Evolutionary conservation across 2,329 filamentous ascomycete species (phyloP).

Genomic region (Ophiostoma ulmi): DNA sequence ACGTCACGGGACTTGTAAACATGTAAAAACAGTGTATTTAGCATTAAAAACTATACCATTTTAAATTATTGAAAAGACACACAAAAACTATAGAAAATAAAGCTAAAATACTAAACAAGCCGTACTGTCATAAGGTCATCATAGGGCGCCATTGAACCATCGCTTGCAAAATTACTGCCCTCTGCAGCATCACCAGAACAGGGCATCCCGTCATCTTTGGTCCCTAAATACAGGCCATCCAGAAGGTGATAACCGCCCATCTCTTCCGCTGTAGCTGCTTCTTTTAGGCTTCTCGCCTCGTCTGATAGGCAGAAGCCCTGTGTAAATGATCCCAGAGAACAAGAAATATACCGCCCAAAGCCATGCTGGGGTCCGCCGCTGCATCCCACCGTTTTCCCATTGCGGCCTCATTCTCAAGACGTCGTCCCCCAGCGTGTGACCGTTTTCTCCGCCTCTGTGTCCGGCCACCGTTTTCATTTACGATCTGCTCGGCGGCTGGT

Average conservation of each 20-base stretch:
- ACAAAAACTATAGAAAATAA: not conserved
- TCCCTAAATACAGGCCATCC: not conserved
- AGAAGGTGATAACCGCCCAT: not conserved
- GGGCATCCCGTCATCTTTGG: not conserved
- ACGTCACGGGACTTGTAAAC: not conserved
- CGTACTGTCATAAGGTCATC: not conserved
- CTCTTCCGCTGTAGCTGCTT: not conserved
- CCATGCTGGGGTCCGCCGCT: not conserved
- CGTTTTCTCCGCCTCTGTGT: constrained; percentile 18
- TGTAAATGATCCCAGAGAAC: not conserved
- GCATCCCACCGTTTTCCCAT: not conserved
- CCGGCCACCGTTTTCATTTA: constrained; percentile 23
- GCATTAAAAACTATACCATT: not conserved
- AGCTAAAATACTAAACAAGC: not conserved
- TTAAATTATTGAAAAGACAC: not conserved
- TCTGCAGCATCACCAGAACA: not conserved
- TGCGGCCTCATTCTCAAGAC: not conserved
- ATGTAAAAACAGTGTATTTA: not conserved
- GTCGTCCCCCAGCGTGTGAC: constrained; percentile 11
- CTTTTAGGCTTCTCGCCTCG: not conserved
- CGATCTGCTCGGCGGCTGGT: not conserved
- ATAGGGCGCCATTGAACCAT: not conserved
- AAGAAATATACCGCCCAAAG: not conserved
- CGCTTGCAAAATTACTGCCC: not conserved
- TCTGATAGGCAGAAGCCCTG: not conserved